Evolutionary conservation across 1,284 basidiomycete species (phyloP), one percentile per base, ranked within the genome.

Genomic region (Boletellus deceptivus): DNA sequence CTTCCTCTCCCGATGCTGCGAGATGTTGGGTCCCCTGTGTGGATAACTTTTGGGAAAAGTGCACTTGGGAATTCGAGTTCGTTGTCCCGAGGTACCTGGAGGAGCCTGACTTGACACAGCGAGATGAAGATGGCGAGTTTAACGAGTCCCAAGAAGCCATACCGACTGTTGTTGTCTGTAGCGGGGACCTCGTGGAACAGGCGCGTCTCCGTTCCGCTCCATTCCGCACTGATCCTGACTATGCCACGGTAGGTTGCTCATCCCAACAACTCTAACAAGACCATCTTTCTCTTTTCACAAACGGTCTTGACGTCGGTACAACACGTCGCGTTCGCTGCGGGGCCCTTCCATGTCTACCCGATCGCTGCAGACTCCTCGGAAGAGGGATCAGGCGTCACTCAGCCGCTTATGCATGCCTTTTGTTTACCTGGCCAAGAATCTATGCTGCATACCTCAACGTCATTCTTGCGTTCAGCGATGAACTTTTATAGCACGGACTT

Each of bases 1-100:
- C 94, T 0, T 90, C 91, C 0, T 90, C 89, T 4, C 86, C 93
- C 6, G 93, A 97, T 64, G 82, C 92, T 11, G 93, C 96, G 8
- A 79, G 97, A 59, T 93, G 92, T 61, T 99, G 97, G 97, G 89
- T 98, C 10, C 97, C 97, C 4, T 99, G 97, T 62, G 73, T 98
- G 13, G 97, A 99, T 70, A 92, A 85, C 64, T 71, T 96, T 13
- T 98, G 93, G 91, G 96, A 98, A 70, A 86, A 93, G 62, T 98
- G 92, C 63, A 97, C 96, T 3, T 99, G 97, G 97, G 97, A 99
- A 65, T 88, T 99, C 48, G 93, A 98, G 68, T 91, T 98, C 66
- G 84, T 98, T 49, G 95, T 98, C 18, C 95, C 95, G 39, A 83
- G 89, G 53, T 88, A 84, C 59, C 75, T 96, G 10, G 89, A 92